These are phyloP conservation scores for Coffea humblotiana DNA, from an alignment of 305 asterid species.

Conservation along the genomic window DNA sequence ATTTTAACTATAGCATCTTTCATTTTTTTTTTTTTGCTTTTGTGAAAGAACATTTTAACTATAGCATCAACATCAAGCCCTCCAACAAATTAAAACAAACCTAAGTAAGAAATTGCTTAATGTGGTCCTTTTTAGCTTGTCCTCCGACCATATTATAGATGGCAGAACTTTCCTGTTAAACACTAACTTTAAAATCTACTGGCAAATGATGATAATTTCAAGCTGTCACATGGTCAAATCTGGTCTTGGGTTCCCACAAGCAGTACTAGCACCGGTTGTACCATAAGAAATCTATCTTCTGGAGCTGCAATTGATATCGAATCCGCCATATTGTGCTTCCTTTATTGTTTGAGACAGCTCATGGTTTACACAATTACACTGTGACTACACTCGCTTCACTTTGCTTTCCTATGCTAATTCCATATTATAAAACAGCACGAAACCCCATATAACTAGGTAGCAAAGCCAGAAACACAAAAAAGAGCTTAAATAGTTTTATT, in stretches of 20 bases:
- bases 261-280: neutral
- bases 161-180: neutral
- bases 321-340: neutral
- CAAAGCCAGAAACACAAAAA: constrained; percentile 2
- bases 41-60: too few relatives aligned
- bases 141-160: too few relatives aligned
- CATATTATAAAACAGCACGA: constrained; percentile 7
- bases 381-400: neutral
- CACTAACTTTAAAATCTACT: neutral
- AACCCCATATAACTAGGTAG: constrained; percentile 6
- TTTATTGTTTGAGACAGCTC: constrained; percentile 22
- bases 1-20: too few relatives aligned
- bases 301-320: neutral
- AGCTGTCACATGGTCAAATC: neutral
- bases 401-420: neutral
- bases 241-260: too few relatives aligned
- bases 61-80: too few relatives aligned
- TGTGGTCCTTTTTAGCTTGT: too few relatives aligned
- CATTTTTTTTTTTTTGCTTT: too few relatives aligned
- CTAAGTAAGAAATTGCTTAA: too few relatives aligned
- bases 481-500: constrained; percentile 10
- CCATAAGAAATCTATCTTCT: neutral
- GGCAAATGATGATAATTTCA: neutral
- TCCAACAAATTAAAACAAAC: too few relatives aligned
- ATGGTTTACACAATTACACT: constrained; percentile 21